Evolutionary conservation across 371 early-diverging fungal species (phyloP), one percentile per base, ranked within the genome.

Genomic region (Dichotomocladium elegans): DNA sequence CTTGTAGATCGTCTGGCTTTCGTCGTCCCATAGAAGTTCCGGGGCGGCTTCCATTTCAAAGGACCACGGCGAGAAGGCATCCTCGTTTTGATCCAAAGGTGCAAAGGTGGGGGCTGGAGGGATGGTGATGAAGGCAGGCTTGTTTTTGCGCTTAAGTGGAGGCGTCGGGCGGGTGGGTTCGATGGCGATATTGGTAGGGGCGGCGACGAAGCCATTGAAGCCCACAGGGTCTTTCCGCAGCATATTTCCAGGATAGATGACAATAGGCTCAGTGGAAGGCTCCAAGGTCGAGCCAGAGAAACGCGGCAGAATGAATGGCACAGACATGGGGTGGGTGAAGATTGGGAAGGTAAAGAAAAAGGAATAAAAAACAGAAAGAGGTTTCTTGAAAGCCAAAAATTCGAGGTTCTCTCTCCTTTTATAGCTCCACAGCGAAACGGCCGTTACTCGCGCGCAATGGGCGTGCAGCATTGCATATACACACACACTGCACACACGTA

Each of bases 221-320:
- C 14, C 15, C 27, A 44, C 6, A 15, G 57, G 55, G 25, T 53
- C 27, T 15, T 58, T 51, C 43, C 51, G 52, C 34, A 46, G 48
- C 19, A 51, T 47, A 29, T 47, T 46, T 3, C 17, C 28, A 12
- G 48, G 61, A 34, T 55, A 51, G 22, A 61, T 47, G 47, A 61
- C 56, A 24, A 61, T 29, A 8, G 61, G 61, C n/a, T 50, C 61
- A 8, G 22, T 29, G 11, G 47, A 52, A 5, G 61, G 61, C 43
- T 61, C 61, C 26, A 61, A 37, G 8, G 61, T 61, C 19, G 61
- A 61, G 22, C 61, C 61, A 22, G 61, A 47, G 47, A 61, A 56
- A 3, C 56, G 55, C 14, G 61, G 55, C 26, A 61, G 41, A 12
- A 51, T 43, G 17, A 61, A 33, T 31, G 58, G 47, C 10, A 21